Evolutionary conservation across 106 monocot genomes (phyloP), one percentile per base, ranked within the genome.

Genomic region (Amphibolis antarctica): DNA sequence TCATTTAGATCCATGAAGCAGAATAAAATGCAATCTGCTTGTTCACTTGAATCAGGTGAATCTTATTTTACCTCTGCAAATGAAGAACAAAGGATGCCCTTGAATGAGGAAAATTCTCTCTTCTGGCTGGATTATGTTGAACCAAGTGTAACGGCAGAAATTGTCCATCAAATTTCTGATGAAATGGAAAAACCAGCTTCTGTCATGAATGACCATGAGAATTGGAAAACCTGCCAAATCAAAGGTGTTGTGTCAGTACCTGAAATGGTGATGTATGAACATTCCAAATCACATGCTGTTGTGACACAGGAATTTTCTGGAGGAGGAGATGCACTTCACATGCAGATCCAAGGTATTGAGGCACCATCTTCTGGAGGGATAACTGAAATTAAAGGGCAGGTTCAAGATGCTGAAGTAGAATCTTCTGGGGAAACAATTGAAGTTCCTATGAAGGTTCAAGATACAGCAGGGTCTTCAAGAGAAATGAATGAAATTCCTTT

Each of bases 241-340:
- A 69, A 80, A 57, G 58, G 54, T 59, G 24, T 21, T 69, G 12
- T 25, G 17, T 10, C 67, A 24, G 69, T 11, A 53, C 42, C 22
- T 46, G 28, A 53, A 70, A 0, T 20, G 3, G 51, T 48, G 44
- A 47, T 30, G 21, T 66, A 61, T 3, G 51, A 14, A 27, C 31
- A 57, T 42, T 66, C 49, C 60, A 24, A 69, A 48, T 78, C 76
- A 21, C 60, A 50, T 43, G 28, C 62, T 21, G 23, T 57, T 21
- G 23, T 57, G 23, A 10, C 72, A 53, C 60, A 59, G 31, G 88
- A 88, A 44, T 60, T 57, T 56, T 75, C 62, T 67, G 79, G 30
- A 20, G 76, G 77, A 44, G 12, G 17, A 47, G 42, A 12, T 17
- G 21, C 0, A 18, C 6, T 28, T 25, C 71, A 0, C 9, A 27